Percentiles rank a stretch among this genome's conserved stretches.
phyloP scores from a whole-genome alignment of 805 yeast genomes.

The Metschnikowia gelsemii region DNA sequence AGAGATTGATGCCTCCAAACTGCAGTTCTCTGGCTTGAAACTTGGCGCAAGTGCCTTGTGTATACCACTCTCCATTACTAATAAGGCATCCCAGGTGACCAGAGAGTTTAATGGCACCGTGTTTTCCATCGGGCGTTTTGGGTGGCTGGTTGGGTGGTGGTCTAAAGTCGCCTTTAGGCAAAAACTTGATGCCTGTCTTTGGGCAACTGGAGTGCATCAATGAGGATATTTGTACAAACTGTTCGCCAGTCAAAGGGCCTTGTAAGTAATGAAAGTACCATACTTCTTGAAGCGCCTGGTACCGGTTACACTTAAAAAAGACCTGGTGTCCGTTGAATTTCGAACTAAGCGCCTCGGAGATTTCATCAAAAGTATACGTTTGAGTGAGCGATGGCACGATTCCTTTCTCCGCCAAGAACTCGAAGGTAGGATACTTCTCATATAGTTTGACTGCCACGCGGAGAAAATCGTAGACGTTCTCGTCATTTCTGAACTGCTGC shows the following conservation, averaged over 20 bases:
- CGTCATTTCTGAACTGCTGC: slow-evolving; percentile 20
- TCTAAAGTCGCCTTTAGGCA: slow-evolving; percentile 56
- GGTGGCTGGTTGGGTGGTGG: slow-evolving; percentile 21
- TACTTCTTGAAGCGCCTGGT: slow-evolving; percentile 26
- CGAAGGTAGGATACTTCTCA: slow-evolving; percentile 36
- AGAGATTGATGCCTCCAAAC: slow-evolving; percentile 71
- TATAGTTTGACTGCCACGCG: slow-evolving; percentile 32
- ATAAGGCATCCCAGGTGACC: slow-evolving; percentile 74
- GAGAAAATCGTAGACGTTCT: slow-evolving; percentile 33
- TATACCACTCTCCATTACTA: slow-evolving; percentile 82
- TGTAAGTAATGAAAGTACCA: slow-evolving; percentile 29
- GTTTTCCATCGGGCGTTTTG: slow-evolving; percentile 14
- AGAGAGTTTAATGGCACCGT: slow-evolving; percentile 45
- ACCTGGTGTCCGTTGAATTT: slow-evolving; percentile 34
- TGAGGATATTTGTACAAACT: slow-evolving; percentile 58
- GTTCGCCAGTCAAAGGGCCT: slow-evolving; percentile 25
- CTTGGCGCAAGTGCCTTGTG: slow-evolving; percentile 82
- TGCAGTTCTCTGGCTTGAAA: slow-evolving; percentile 55
- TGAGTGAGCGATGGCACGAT: slow-evolving; percentile 35
- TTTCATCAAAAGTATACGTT: slow-evolving; percentile 35
- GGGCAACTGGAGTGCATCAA: slow-evolving; percentile 64
- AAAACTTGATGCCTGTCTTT: slow-evolving; percentile 61
- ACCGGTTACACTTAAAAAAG: slow-evolving; percentile 35
- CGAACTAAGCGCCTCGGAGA: slow-evolving; percentile 33
- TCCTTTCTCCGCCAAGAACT: slow-evolving; percentile 36